Conservation (phyloP, 1,284 basidiomycete species). For the Austropuccinia psidii region DNA sequence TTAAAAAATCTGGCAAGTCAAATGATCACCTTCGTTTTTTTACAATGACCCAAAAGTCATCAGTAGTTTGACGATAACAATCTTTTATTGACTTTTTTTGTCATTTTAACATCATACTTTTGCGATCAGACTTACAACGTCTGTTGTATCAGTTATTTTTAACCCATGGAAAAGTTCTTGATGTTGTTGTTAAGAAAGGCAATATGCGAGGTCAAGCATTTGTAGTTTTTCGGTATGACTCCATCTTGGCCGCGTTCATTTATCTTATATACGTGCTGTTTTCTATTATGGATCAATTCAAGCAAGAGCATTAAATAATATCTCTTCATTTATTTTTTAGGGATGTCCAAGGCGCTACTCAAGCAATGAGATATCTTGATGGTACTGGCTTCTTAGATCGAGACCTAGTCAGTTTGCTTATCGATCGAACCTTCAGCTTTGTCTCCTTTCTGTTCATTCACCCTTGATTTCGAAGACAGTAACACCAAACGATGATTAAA, state of each 20-base stretch:
- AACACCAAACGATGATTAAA: no score
- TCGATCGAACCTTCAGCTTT: neutral
- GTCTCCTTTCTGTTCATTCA: neutral
- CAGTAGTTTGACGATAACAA: neutral
- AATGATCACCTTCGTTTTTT: neutral
- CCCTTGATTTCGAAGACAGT: neutral
- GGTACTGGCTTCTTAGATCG: slow-evolving; percentile 32
- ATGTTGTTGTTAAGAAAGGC: slow-evolving; percentile 85
- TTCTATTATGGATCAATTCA: neutral
- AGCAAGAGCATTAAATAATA: neutral
- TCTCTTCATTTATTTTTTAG: neutral
- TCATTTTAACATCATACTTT: neutral
- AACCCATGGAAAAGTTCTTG: slow-evolving; percentile 84
- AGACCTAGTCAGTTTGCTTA: slow-evolving; percentile 19
- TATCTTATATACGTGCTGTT: neutral
- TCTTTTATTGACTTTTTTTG: neutral
- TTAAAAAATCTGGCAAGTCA: slow-evolving; percentile 67
- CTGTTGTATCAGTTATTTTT: slow-evolving; percentile 86
- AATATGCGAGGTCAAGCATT: slow-evolving; percentile 91
- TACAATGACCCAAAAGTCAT: neutral
- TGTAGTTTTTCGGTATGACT: slow-evolving; percentile 90
- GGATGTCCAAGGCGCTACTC: slow-evolving; percentile 34
- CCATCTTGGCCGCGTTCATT: slow-evolving; percentile 73
- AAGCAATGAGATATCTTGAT: slow-evolving; percentile 36
- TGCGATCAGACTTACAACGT: slow-evolving; percentile 59